Evolutionary conservation across 352 stramenopile species (phyloP), one percentile per base, ranked within the genome.

Genomic region (Phytopythium chamaehyphon): DNA sequence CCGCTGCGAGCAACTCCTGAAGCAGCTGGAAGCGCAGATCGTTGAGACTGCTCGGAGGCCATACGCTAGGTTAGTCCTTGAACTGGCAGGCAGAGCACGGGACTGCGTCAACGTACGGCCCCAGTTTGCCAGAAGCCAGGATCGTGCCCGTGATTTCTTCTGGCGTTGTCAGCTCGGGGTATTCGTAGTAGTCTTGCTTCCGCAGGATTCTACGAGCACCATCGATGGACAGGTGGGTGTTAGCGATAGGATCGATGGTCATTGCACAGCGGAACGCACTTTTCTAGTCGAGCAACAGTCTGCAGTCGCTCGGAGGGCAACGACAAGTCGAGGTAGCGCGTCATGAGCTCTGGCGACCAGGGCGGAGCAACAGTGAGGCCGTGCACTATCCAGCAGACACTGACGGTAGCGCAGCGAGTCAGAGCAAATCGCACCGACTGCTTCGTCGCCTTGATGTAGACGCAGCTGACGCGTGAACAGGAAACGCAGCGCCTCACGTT

Each of bases 161-260:
- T 0, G 57, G 45, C 1, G 62, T 76, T 1, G 57, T 42, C 15
- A 78, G 62, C 28, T 62, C 66, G 43, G 54, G 60, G 40, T 76
- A 62, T 48, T 78, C 68, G 16, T 76, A 66, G 45, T 81, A 78
- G 24, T 69, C 56, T 44, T 81, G 68, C 33, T 72, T 71, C 12
- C 65, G 62, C 38, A 81, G 55, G 36, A 78, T 64, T 45, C 71
- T 81, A 15, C 3, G 37, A 8, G 14, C 9, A 42, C 3, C 15
- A 3, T 42, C 2, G 37, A 42, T 12, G 2, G n/a, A 1, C 28
- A 51, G 2, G 3, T 9, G 15, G 31, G 19, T 16, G 45, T 14
- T 12, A 10, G 24, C 10, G 26, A 18, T 19, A 23, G n/a, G 2
- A 19, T 26, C 44, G 44, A 12, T 31, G 19, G 22, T 19, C 16